Evolutionary conservation across 225 moss, liverwort and hornwort genomes (phyloP), one percentile per base, ranked within the genome.

Genomic region (Rhytidiadelphus loreus): DNA sequence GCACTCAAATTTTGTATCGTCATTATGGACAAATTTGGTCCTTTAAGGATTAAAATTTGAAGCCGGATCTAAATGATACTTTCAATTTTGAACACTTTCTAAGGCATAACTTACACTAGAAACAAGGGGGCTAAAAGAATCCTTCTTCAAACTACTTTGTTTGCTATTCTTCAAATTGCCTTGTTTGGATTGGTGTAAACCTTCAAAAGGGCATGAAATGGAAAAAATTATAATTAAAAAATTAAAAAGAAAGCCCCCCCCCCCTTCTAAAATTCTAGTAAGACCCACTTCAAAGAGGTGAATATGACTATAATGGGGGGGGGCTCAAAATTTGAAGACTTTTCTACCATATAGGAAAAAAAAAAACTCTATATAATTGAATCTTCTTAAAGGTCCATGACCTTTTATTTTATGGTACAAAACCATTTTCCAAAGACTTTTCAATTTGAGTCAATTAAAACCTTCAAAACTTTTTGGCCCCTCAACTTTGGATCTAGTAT

Each of bases 321-420:
- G 60, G 8, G 4, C 12, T 39, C 13, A 69, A n/a, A 70, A 39
- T 70, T 13, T 25, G 14, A 23, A 2, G 41, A 41, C 8, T 41
- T 43, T 43, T 26, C 15, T 25, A 5, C 8, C 13, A 18, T 2
- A 12, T 20, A 48, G 11, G 11, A 18, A 2, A 26, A 44, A 74
- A 18, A 0, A 20, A 1, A 2, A 2, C 12, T 32, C 4, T 1
- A 48, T 0, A 0, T 32, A 32, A 19, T 74, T 20, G 4, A 7
- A 20, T 37, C 30, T 48, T 30, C 6, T 74, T 19, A 0, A 19
- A 48, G 21, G 30, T 6, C 3, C 1, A 0, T 72, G 0, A 10
- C 8, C 6, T 44, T 9, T 72, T 10, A 3, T 29, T 72, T 44
- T 2, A 28, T 44, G 0, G 2, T 28, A 3, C 16, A 28, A 44